Evolutionary conservation across 371 early-diverging fungal species (phyloP), one percentile per base, ranked within the genome.

Genomic region (Apophysomyces ossiformis): DNA sequence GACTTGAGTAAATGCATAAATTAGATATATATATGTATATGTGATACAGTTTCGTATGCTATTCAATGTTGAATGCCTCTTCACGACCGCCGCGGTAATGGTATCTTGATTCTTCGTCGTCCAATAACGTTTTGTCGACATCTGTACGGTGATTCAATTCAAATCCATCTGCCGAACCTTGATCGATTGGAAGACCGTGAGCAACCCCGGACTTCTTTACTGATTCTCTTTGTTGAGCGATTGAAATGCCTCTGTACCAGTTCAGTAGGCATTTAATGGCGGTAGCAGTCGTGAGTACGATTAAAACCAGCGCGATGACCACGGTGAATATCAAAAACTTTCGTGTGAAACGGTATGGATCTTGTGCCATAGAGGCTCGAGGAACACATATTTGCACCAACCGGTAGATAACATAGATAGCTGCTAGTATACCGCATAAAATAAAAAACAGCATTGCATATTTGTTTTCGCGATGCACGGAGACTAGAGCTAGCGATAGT

Each of bases 261-360:
- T 78, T 79, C 50, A 56, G 46, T 15, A 79, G 65, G 16, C 72
- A 72, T 18, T 67, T 56, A 11, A 54, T 47, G 0, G 80, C 78
- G 0, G 74, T 71, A 5, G 38, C 37, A 8, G 70, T 56, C 0
- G 83, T 82, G 1, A 66, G 4, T 8, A 76, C 5, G 8, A 76
- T 47, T 8, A 82, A 63, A 0, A 60, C 62, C 32, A 72, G 64
- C 0, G 79, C 70, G n/a, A 79, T 68, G 0, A 73, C 72, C 32
- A 75, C 79, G 0, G 84, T 83, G 46, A 83, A 83, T 2, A 79
- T 72, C 41, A 83, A 64, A 57, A 83, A 83, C 5, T 71, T 69
- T 8, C 84, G 77, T 0, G 84, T 83, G 38, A 81, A 81, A 35
- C 69, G 45, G 39, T 83, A 83, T 15, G 84, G 84, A 68, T 83